Base-by-base conservation (phyloP, 306 rosid genomes). In the Cicer bijugum region DNA sequence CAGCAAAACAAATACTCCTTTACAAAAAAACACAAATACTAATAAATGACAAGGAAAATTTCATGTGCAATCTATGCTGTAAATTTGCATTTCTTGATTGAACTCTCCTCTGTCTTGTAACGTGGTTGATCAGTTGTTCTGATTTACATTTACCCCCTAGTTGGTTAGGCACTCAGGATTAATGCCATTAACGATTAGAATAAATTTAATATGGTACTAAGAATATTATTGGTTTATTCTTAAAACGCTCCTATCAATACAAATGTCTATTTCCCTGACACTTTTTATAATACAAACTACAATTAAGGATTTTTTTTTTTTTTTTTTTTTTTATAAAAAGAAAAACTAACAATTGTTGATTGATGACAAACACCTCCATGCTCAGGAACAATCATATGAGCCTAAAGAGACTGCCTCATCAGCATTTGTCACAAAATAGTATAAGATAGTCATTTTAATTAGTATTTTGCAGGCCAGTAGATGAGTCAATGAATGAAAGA, bases 381-480 rank as follows among this genome's bases (percentile, higher is more conserved):
- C 8, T 75, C 37, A 75, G 67, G 58, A 72, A 80, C 82, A 72
- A 80, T 60, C 55, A 80, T 52, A 75, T 65, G 74, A 80, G 67
- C 57, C 81, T 64, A 77, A 67, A 69, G 81, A 75, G 78, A 76
- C 51, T 64, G 72, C 58, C 65, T 72, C 57, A 79, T 82, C 86
- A 72, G 78, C 77, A 82, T 46, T 48, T 62, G 75, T 69, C 60
- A 61, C 59, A 62, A 40, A 28, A 28, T 28, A 28, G 35, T 11
- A n/a, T 3, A 19, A 39, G 23, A 73, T 76, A 50, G 51, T 69
- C 82, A 71, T 78, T 70, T 78, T 78, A 48, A 74, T 78, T 67
- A 85, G 20, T 82, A 47, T 76, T 81, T 40, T 69, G 75, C 83
- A 67, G 84, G 80, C 82, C 76, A 79, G 78, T 76, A 66, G 75